A percentile compares a stretch with the other conserved stretches of the same genome.
Conservation (phyloP, 2,329 filamentous ascomycete species). For the Neodidymelliopsis sp. region DNA sequence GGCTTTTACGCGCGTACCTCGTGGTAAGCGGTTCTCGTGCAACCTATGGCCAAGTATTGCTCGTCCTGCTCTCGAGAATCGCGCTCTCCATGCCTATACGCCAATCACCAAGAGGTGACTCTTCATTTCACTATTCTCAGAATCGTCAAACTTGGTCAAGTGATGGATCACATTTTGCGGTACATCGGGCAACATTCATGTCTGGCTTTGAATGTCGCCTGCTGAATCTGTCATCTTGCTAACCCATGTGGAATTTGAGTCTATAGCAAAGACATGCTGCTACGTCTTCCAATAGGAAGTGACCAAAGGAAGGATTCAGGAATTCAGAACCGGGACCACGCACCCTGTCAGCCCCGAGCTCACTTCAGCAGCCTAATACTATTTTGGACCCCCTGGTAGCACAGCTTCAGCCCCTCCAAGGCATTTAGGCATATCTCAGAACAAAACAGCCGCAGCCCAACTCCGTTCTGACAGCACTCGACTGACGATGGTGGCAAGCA, state of each 20-base stretch:
- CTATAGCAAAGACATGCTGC: not conserved
- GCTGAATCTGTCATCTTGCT: not conserved
- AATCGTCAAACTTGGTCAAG: not conserved
- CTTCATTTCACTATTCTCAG: not conserved
- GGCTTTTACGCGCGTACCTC: too few relatives aligned
- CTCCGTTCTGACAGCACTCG: slow-evolving; percentile 26
- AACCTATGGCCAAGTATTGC: too few relatives aligned
- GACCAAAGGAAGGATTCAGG: slow-evolving; percentile 16
- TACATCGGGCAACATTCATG: not conserved
- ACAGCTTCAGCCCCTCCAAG: slow-evolving; percentile 39
- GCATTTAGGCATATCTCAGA: slow-evolving; percentile 28
- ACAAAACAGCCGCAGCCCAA: slow-evolving; percentile 36
- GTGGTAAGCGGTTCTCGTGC: too few relatives aligned
- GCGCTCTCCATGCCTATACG: slow-evolving; percentile 8
- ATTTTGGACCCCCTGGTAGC: slow-evolving; percentile 47
- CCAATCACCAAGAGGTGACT: not conserved
- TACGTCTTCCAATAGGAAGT: not conserved
- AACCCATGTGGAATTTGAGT: not conserved
- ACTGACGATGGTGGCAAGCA: slow-evolving; percentile 39
- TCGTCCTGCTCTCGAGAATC: too few relatives aligned
- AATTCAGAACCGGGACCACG: slow-evolving; percentile 27
- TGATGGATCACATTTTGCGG: not conserved
- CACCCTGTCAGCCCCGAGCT: slow-evolving; percentile 28
- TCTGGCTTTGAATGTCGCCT: not conserved
- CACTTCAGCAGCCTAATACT: slow-evolving; percentile 39